Conservation (phyloP, 129 eudicot genomes). For the Oenanthe sinensis region DNA sequence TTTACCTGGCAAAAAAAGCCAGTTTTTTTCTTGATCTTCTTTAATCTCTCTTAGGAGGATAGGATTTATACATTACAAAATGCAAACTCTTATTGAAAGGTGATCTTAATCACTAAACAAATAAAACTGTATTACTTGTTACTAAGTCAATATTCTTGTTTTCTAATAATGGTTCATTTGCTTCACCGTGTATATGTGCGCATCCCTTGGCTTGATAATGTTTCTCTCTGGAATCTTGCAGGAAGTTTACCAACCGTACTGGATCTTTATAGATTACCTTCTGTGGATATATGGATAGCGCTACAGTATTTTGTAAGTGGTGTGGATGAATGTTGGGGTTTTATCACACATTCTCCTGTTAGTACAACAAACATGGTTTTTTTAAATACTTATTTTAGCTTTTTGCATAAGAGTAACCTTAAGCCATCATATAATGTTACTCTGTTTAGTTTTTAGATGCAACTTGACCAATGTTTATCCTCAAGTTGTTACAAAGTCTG, state of each 20-base stretch:
- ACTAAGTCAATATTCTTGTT: neutral
- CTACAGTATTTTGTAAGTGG: neutral
- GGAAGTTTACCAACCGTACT: slow-evolving; percentile 37
- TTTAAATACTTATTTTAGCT: neutral
- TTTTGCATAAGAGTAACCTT: neutral
- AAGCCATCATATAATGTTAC: neutral
- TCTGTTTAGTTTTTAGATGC: neutral
- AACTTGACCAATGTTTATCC: neutral
- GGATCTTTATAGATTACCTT: slow-evolving; percentile 21
- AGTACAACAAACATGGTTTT: neutral
- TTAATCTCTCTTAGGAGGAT: neutral
- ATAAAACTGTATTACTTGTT: neutral
- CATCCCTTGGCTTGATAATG: neutral
- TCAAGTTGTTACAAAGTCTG: neutral
- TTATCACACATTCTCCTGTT: neutral
- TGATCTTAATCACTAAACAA: neutral
- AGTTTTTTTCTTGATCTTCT: neutral
- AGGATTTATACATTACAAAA: neutral
- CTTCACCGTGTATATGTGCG: neutral
- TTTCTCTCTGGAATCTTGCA: slow-evolving; percentile 18
- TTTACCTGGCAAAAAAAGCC: too few relatives aligned
- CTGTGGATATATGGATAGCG: neutral
- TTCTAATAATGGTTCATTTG: neutral
- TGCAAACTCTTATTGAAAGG: neutral
- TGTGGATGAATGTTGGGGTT: slow-evolving; percentile 16